A percentile compares a stretch with the other conserved stretches of the same genome.
Conservation (phyloP, 1,139 yeast species). For the Diutina sp. region DNA sequence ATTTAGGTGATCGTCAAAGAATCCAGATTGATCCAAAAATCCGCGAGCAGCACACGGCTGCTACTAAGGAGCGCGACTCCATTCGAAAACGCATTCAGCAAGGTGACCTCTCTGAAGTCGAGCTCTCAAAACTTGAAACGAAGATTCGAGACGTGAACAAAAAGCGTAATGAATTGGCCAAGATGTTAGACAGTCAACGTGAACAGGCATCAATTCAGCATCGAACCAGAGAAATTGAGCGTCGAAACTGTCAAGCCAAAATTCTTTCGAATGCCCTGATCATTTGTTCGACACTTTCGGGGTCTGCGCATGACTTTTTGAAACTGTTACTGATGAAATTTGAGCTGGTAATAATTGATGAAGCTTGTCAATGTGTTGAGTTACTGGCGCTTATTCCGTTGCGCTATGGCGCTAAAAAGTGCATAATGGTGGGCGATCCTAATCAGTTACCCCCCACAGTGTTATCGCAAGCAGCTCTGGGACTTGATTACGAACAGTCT, state of each 20-base stretch:
- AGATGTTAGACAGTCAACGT: constrained; percentile 65
- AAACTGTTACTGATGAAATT: constrained; percentile 65
- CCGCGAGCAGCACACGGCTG: constrained; percentile 38
- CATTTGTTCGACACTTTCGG: constrained; percentile 87
- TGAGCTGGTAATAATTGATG: constrained; percentile 93
- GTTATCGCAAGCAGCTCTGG: constrained; percentile 72
- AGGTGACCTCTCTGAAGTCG: constrained; percentile 21
- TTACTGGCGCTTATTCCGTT: constrained; percentile 85
- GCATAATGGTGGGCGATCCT: constrained; percentile 99
- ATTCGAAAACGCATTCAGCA: constrained; percentile 27
- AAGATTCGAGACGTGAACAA: constrained; percentile 42
- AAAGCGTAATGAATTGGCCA: constrained; percentile 57
- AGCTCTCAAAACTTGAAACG: constrained; percentile 32
- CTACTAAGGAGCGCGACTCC: constrained; percentile 29
- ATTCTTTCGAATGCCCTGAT: constrained; percentile 71
- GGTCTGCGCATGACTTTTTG: constrained; percentile 84
- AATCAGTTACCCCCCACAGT: constrained; percentile 98
- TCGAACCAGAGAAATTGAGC: constrained; percentile 69
- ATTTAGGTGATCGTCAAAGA: constrained; percentile 15
- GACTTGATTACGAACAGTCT: constrained; percentile 75
- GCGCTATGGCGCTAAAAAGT: constrained; percentile 79
- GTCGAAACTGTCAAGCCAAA: constrained; percentile 60
- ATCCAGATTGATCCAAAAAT: constrained; percentile 28
- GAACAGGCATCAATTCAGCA: constrained; percentile 55
- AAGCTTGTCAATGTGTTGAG: constrained; percentile 97